Percentiles rank a stretch among this genome's conserved stretches.
Evolutionary conservation across 495 filamentous ascomycete species (phyloP).

Genomic region (Hamigera avellanea): DNA sequence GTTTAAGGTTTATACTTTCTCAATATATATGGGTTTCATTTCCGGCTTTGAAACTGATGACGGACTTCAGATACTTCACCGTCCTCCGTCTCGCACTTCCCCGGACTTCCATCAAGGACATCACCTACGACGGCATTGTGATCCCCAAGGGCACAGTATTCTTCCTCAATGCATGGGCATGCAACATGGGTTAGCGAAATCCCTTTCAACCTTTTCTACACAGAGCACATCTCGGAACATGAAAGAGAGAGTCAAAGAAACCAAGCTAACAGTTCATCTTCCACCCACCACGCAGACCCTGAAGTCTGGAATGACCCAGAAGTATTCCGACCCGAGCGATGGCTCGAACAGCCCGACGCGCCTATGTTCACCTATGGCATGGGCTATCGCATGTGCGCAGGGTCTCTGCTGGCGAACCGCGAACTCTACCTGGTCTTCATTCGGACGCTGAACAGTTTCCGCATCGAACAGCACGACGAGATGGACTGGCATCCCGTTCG

Average conservation of each 20-base stretch:
- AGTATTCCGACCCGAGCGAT: constrained; percentile 48
- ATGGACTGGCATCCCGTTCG: constrained; percentile 42
- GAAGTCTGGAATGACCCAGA: constrained; percentile 48
- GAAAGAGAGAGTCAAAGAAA: too few species aligned
- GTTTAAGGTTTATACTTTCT: constrained; percentile 31
- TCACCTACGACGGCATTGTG: constrained; percentile 40
- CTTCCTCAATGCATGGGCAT: constrained; percentile 56
- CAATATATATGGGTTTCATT: too few species aligned
- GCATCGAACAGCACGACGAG: constrained; percentile 36
- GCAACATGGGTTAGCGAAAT: constrained; percentile 44
- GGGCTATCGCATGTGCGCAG: constrained; percentile 57
- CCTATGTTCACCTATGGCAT: constrained; percentile 51
- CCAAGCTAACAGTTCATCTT: not conserved
- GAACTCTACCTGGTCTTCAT: constrained; percentile 57
- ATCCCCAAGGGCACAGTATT: constrained; percentile 50
- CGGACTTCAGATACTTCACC: constrained; percentile 34
- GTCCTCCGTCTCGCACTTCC: constrained; percentile 52
- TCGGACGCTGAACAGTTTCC: constrained; percentile 46
- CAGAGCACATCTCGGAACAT: too few species aligned
- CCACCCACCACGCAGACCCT: constrained; percentile 26
- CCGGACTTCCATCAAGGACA: constrained; percentile 46
- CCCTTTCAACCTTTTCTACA: not conserved
- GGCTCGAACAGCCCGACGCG: constrained; percentile 49
- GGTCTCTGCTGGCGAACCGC: constrained; percentile 48
- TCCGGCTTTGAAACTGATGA: not conserved